Base-by-base conservation (phyloP, 208 protist species). In the Crithidia bombi region DNA sequence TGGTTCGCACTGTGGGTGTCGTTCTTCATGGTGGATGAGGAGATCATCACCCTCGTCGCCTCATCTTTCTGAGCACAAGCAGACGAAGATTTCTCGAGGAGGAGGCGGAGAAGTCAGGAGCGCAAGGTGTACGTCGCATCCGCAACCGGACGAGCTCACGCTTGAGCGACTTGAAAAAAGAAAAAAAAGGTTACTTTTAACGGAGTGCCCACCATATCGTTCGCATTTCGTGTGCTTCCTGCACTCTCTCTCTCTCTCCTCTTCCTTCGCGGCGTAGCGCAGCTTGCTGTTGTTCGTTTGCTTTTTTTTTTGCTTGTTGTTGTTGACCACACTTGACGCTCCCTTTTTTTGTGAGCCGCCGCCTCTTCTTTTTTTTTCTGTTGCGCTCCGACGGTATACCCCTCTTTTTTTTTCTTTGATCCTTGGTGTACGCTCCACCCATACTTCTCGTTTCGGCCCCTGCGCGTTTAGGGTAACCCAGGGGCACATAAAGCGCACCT, bases 11-110 rank as follows among this genome's bases (percentile, higher is more conserved):
- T 90, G 38, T 97, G 92, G 92, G 79, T 87, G 15, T 87, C 82
- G 36, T 97, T 97, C 73, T 97, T 90, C 58, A 92, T 93, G 82
- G 89, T 97, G 0, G 92, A 95, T 81, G 92, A 97, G 54, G 92
- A 97, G 69, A 85, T 97, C 26, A 87, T 97, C 49, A 93, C 92
- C 2, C 54, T 97, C 25, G 61, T 90, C 1, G 87, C 89, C 81
- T 97, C 10, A 93, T 97, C 54, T 85, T 93, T 59, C 65, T 95
- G 32, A 93, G 74, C 85, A 86, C 68, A 62, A 74, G 19, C 89
- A 94, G 57, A 95, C 87, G 41, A 70, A 79, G 43, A 94, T 92
- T n/a, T 39, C 57, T 97, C 28, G 83, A 95, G 65, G 77, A 85
- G 46, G 92, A 97, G 75, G 92, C 89, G 4, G 73, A 94, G 57